Evolutionary conservation across 768 basidiomycete genomes (phyloP).

Genomic region (Infundibulicybe gibba): DNA sequence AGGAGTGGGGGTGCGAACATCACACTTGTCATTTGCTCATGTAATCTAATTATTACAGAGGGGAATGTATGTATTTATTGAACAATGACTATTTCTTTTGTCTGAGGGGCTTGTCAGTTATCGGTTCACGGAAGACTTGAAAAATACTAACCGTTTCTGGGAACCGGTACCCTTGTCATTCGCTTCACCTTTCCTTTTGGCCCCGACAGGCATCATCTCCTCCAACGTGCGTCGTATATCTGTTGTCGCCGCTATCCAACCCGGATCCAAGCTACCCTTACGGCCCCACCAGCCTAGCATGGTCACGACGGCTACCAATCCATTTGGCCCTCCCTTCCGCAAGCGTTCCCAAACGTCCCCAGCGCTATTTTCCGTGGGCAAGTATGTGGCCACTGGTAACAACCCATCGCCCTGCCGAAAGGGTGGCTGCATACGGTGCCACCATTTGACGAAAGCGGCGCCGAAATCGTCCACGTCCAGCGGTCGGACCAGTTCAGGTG

Average conservation of each 20-base stretch:
- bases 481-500: neutral
- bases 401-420: neutral
- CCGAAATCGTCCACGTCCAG: slow-evolving; percentile 3
- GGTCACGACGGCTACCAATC: neutral
- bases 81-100: no score
- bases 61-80: no score
- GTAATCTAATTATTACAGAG: no score
- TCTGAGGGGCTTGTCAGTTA: no score
- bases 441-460: slow-evolving; percentile 9
- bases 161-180: no score
- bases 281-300: neutral
- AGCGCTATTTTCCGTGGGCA: no score
- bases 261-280: neutral
- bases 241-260: neutral
- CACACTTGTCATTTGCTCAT: no score
- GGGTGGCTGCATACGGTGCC: slow-evolving; percentile 10
- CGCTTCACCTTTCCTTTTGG: neutral
- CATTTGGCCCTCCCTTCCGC: neutral
- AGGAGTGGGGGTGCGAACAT: no score
- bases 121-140: no score
- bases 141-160: no score
- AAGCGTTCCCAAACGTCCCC: neutral
- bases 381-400: neutral
- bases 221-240: neutral
- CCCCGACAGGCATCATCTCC: neutral